Evolutionary conservation across 129 eudicot genomes (phyloP).

Genomic region (carrot (Daucus carota)): DNA sequence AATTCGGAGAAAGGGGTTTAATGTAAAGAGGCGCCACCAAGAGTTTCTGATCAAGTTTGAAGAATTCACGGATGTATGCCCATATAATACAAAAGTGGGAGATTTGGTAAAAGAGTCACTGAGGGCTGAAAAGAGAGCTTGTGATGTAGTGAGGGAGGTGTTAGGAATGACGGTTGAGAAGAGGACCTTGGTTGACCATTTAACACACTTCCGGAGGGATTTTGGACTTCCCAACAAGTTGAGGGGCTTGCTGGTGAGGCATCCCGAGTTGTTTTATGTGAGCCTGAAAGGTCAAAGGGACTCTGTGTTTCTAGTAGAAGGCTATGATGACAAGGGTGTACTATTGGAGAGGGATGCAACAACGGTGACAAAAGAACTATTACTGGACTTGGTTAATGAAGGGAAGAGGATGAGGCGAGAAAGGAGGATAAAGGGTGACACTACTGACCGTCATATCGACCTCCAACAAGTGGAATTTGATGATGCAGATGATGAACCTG

Average conservation of each 20-base stretch:
- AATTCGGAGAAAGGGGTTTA: slow-evolving; percentile 72
- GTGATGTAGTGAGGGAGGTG: slow-evolving; percentile 88
- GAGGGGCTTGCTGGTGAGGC: slow-evolving; percentile 84
- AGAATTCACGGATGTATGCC: slow-evolving; percentile 64
- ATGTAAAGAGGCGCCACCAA: slow-evolving; percentile 58
- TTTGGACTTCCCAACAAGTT: slow-evolving; percentile 82
- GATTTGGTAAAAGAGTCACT: slow-evolving; percentile 61
- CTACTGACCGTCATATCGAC: slow-evolving; percentile 8
- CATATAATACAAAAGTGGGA: slow-evolving; percentile 46
- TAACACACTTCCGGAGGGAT: slow-evolving; percentile 85
- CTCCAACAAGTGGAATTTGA: slow-evolving; percentile 21
- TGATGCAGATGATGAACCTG: slow-evolving; percentile 23
- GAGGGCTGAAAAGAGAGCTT: slow-evolving; percentile 82
- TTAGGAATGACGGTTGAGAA: slow-evolving; percentile 84
- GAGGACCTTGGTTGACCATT: slow-evolving; percentile 78
- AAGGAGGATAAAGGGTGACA: slow-evolving; percentile 23
- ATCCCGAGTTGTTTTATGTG: slow-evolving; percentile 88
- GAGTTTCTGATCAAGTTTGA: slow-evolving; percentile 57
- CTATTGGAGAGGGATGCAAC: slow-evolving; percentile 61
- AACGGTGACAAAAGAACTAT: slow-evolving; percentile 28
- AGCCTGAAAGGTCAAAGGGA: slow-evolving; percentile 82
- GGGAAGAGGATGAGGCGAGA: slow-evolving; percentile 48
- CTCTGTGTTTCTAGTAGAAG: slow-evolving; percentile 83
- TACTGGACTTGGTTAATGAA: slow-evolving; percentile 53
- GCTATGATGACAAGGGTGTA: slow-evolving; percentile 59